Base-by-base conservation (phyloP, 176 grass and related monocot genomes). In the Aegilops speltoides region DNA sequence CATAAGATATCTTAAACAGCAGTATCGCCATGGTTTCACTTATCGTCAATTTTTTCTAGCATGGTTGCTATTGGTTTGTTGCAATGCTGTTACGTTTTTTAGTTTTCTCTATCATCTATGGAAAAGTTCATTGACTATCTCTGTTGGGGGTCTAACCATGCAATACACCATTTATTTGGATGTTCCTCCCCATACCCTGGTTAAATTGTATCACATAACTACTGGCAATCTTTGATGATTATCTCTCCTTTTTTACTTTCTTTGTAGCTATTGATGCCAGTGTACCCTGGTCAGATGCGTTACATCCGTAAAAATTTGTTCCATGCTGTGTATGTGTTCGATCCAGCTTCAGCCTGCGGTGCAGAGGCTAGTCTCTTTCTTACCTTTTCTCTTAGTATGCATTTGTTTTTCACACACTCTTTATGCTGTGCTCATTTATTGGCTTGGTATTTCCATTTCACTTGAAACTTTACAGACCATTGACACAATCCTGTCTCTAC, bases 271-370 rank as follows among this genome's bases (percentile, higher is more conserved):
- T 94, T 98, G 91, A 96, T 98, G 97, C 97, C 94, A 34, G 94
- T 96, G 26, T 98, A 93, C 81, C 97, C 97, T 78, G 97, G 97
- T 88, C 94, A 96, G 79, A 88, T 96, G 85, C 94, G 90, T 24
- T 96, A 98, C 88, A 98, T 98, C 66, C 90, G 94, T 41, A 98
- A 98, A 94, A 98, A 98, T 89, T 63, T 98, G 16, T 98, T 98
- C 86, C 90, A 96, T 74, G 90, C 94, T 84, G 90, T 98, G 80
- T 98, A 98, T 96, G 92, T 98, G 65, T 72, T 98, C 24, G 92
- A 98, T 92, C 97, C 97, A 89, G 86, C 94, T 76, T 94, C 94
- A 72, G 71, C 76, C 29, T 96, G 93, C 73, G 97, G 94, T 14
- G 84, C 88, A 84, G 87, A 98, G 92, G 97, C 73, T 94, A 94